Base-by-base conservation (phyloP, 2,329 filamentous ascomycete species). In the Colletotrichum sidae region DNA sequence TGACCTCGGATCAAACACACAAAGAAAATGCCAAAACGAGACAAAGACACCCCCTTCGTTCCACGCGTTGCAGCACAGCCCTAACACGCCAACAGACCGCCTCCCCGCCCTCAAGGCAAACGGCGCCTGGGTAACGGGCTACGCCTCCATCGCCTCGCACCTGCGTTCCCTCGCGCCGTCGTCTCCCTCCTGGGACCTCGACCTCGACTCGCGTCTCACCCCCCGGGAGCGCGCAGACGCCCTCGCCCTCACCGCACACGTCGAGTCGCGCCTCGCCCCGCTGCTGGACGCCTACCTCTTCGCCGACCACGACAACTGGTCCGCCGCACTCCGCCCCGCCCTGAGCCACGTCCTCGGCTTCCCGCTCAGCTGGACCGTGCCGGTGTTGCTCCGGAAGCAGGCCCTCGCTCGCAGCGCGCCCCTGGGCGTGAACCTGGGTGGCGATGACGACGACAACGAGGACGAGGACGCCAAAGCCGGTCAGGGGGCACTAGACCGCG, bases 221-320 rank as follows among this genome's bases (percentile, higher is more conserved):
- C 67, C 77, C 35, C 67, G 72, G 6, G 80, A 83, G 70, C 71
- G 72, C 41, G 85, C 85, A 33, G 84, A 88, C 71, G 69, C 74
- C 52, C 73, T 81, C 69, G 88, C 83, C 67, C 84, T 86, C 78
- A 82, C 87, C 41, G 86, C 92, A 68, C 94, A 94, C 77, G 81
- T 97, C 70, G 84, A 89, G 74, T 86, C 89, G 34, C 89, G 90
- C 64, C 92, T 91, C n/a, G 88, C 90, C 54, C 88, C 91, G 38
- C 86, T 98, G 66, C 77, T 97, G 71, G 92, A 96, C 71, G 88
- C 97, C 62, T 94, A 90, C 55, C 90, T 98, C 71, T 98, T 96
- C 77, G 91, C 96, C 68, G 96, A 94, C 38, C 92, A 91, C 62
- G 88, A 93, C 69, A 97, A 98, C 81, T 99, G 96, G 86, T 84